Evolutionary conservation across 2,329 filamentous ascomycete species (phyloP), one percentile per base, ranked within the genome.

Genomic region (Aspergillus fructus): DNA sequence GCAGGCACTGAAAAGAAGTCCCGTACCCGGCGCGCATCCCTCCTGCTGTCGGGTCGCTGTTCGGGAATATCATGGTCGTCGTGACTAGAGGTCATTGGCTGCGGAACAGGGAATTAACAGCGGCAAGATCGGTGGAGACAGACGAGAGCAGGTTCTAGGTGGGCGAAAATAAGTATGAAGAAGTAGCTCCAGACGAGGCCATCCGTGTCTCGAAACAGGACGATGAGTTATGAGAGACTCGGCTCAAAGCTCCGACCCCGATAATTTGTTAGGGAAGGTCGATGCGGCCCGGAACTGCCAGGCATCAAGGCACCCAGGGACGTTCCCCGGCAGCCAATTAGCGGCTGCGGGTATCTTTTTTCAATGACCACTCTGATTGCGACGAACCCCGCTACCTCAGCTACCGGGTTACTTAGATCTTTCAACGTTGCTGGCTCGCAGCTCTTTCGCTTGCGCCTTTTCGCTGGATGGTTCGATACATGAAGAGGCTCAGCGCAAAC

Each of bases 1-100:
- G 83, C 76, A 7, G 94, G 93, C 12, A 79, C 66, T 19, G 72
- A 69, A 60, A 78, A 76, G 58, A 75, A 68, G 48, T 72, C 67
- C 46, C 65, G 66, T 42, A 66, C 56, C 53, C 64, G 63, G 27
- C 62, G 62, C 23, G 63, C 57, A 23, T 59, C 49, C 37, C 48
- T 48, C 37, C 64, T 61, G 57, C 62, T 63, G 57, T 65, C 64
- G 53, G 66, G 62, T 60, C 46, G 61, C 59, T 63, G 66, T 62
- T 57, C 62, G 59, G 56, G 60, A 49, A 51, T 59, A 63, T 67
- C 65, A 51, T 56, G 59, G 56, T 53, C 57, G 60, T 67, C 65
- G 45, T 42, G 27, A 46, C 53, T 41, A 46, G 67, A 54, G 48
- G 72, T 53, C 70, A 71, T 71, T 64, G 59, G 53, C 52, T 47